Base-by-base conservation (phyloP, 2,329 filamentous ascomycete genomes). In the Ceratocystis smalleyi region DNA sequence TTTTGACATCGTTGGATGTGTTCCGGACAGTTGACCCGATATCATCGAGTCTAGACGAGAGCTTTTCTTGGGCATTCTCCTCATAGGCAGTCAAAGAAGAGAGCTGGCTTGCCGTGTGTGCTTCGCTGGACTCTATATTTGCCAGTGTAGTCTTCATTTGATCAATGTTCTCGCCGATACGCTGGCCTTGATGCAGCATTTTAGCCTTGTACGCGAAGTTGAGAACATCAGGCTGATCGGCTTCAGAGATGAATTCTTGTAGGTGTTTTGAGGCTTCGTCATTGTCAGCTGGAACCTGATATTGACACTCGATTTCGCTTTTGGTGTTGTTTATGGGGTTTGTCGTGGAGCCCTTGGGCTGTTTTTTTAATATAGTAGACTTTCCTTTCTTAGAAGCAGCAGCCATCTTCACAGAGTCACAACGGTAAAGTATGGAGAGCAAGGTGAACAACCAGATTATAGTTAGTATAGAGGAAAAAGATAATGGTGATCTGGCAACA, bases 171-270 rank as follows among this genome's bases (percentile, higher is more conserved):
- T 54, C 27, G 1, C 47, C 19, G 2, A 66, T 24, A 2, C 61
- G 15, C n/a, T 66, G 65, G 6, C 59, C 30, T 19, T 66, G 62
- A 7, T 64, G 47, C 12, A 66, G 40, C 30, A 64, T 47, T 22
- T 64, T 66, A 43, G 65, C 62, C 43, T 66, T 66, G 43, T 64
- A 66, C 2, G 65, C 65, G 30, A 65, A 67, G 2, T 61, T 54
- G 7, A 67, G 43, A 15, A 67, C 45, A 27, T 66, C 62, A 32
- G 45, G 27, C 6, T 64, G 62, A 43, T 27, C 54, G 32, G 65
- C 59, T 12, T 60, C 40, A 17, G 54, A 30, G 32, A 66, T 62
- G 24, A 66, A 64, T 5, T 64, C 61, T 10, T 62, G 54, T 4
- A 66, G 40, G 10, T 62, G 47, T 6, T 57, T 35, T 10, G 47